Evolutionary conservation across 305 asterid genomes (phyloP).

Genomic region (Rubia balearica): DNA sequence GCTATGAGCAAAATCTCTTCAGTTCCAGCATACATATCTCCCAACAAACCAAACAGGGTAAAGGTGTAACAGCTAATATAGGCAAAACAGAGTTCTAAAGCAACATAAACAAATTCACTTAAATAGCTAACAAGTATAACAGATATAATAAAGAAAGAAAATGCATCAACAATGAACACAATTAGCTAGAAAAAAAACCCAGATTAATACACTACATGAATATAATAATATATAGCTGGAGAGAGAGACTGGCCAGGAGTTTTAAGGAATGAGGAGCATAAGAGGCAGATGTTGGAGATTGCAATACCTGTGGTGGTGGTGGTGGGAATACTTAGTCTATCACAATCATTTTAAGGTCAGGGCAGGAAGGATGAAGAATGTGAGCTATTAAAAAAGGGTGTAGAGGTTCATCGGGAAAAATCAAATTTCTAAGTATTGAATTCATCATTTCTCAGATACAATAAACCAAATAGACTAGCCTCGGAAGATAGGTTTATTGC

Average conservation of each 20-base stretch:
- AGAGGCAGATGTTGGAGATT: too few relatives aligned
- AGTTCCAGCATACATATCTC: background rate
- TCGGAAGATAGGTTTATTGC: background rate
- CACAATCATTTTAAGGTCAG: too few relatives aligned
- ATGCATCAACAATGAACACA: background rate
- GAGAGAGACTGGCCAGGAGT: too few relatives aligned
- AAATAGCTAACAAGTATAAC: background rate
- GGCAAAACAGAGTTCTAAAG: background rate
- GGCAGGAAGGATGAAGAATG: too few relatives aligned
- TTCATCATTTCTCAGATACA: too few relatives aligned
- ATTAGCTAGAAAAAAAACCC: background rate
- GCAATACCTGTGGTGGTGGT: too few relatives aligned
- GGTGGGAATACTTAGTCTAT: too few relatives aligned
- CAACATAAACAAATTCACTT: background rate
- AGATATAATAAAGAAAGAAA: background rate
- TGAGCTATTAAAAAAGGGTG: too few relatives aligned
- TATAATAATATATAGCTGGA: background rate
- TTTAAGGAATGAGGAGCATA: too few relatives aligned
- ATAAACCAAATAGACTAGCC: background rate
- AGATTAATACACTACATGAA: background rate
- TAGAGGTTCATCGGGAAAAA: too few relatives aligned
- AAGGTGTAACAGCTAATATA: background rate
- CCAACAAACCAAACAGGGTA: background rate
- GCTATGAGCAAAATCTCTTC: too few relatives aligned
- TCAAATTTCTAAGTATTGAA: too few relatives aligned